phyloP scores from a whole-genome alignment of 2,329 filamentous ascomycete species.

The Exophiala mesophila region DNA sequence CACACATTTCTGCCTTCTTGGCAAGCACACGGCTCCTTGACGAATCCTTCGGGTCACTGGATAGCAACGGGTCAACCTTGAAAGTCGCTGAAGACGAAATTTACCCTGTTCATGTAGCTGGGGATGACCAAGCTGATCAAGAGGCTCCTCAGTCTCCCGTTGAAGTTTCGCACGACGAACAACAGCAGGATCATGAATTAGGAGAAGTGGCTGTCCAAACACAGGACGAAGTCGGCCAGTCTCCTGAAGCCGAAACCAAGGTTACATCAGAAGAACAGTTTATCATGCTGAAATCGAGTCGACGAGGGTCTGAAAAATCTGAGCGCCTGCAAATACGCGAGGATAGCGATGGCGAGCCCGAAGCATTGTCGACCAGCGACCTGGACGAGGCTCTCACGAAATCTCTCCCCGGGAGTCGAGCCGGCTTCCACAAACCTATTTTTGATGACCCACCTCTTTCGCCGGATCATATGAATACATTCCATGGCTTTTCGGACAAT shows the following conservation, averaged over 20 bases:
- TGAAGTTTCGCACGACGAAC: neutral
- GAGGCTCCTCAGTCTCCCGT: neutral
- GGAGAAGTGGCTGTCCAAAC: neutral
- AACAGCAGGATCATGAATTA: neutral
- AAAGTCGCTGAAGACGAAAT: neutral
- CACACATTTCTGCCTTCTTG: no score
- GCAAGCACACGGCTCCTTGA: slow-evolving; percentile 10
- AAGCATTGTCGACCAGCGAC: slow-evolving; percentile 1
- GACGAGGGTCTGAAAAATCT: neutral
- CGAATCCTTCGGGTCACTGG: neutral
- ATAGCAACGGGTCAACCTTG: neutral
- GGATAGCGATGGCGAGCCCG: slow-evolving; percentile 5
- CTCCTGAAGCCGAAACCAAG: neutral
- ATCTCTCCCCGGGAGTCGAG: neutral
- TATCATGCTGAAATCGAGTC: neutral
- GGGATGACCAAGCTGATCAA: neutral
- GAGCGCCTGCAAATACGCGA: neutral
- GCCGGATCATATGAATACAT: slow-evolving; percentile 1
- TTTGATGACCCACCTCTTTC: slow-evolving; percentile 3
- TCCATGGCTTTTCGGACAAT: slow-evolving; percentile 10
- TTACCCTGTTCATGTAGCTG: neutral
- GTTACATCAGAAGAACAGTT: neutral
- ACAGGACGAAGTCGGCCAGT: neutral
- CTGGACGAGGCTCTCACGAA: slow-evolving; percentile 3
- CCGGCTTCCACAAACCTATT: neutral